Conservation (phyloP, 305 asterid species). For the Nicotiana rustica region DNA sequence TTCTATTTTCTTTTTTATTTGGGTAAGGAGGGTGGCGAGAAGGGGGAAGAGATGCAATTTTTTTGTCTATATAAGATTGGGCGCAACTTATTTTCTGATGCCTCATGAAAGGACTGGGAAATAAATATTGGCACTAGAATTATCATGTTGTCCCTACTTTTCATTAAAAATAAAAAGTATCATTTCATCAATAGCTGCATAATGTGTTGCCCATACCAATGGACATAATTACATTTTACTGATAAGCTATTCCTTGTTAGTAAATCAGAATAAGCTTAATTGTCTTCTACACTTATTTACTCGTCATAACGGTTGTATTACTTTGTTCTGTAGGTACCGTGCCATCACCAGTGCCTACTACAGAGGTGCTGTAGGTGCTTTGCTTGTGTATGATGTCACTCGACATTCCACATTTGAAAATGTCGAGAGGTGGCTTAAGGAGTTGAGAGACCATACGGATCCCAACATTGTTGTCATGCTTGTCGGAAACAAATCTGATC, state of each 20-base stretch:
- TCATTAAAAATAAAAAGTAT: no score
- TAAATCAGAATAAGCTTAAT: background rate
- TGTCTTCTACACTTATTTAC: background rate
- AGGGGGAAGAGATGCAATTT: background rate
- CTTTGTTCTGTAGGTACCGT: slow-evolving; percentile 60
- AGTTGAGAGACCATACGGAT: slow-evolving; percentile 80
- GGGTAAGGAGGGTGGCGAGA: background rate
- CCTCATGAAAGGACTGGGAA: background rate
- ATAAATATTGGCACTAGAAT: background rate
- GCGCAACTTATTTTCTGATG: background rate
- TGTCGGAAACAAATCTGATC: slow-evolving; percentile 85
- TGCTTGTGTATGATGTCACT: slow-evolving; percentile 82
- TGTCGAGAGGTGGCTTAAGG: slow-evolving; percentile 79
- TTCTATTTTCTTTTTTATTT: background rate
- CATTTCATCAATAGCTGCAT: background rate
- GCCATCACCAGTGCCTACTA: slow-evolving; percentile 92
- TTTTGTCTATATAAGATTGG: background rate
- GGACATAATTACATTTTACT: background rate
- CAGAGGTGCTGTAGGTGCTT: slow-evolving; percentile 87
- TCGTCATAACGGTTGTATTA: background rate
- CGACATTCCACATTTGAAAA: slow-evolving; percentile 78
- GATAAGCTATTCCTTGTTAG: background rate
- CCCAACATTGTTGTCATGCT: slow-evolving; percentile 84
- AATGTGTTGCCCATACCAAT: background rate
- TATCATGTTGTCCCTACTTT: background rate